A percentile compares a stretch with the other conserved stretches of the same genome.
Conservation (phyloP, 2,329 filamentous ascomycete species). For the Clonostachys solani region DNA sequence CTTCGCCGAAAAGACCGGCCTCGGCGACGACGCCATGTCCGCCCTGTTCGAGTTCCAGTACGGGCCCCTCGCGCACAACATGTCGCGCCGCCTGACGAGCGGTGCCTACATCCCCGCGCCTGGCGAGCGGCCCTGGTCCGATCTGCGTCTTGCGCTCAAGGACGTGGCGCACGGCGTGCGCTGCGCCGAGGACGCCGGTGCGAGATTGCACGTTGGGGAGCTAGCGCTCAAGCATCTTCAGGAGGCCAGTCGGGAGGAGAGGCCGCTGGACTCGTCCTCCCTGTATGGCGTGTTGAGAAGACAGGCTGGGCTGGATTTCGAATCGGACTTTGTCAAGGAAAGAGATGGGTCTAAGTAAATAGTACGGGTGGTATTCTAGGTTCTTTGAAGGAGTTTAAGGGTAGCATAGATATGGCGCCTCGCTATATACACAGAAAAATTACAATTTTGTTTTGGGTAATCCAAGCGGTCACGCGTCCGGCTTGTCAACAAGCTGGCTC, state of each 20-base stretch:
- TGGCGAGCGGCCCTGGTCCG: constrained; percentile 36
- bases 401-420: no score
- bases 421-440: no score
- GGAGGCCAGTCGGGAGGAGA: constrained; percentile 28
- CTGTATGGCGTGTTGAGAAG: constrained; percentile 41
- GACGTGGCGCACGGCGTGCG: constrained; percentile 44
- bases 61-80: constrained; percentile 26
- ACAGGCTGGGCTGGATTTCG: constrained; percentile 37
- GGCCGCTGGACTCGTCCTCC: constrained; percentile 42
- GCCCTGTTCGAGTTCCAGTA: constrained; percentile 34
- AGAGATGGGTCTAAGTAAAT: constrained; percentile 11
- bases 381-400: no score
- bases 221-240: constrained; percentile 34
- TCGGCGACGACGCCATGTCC: constrained; percentile 33
- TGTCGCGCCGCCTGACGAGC: constrained; percentile 28
- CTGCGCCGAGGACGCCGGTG: constrained; percentile 30
- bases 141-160: constrained; percentile 44
- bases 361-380: not conserved
- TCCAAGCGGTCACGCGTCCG: constrained; percentile 7
- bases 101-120: constrained; percentile 28
- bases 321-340: constrained; percentile 26
- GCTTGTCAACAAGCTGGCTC: constrained; percentile 44
- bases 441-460: not conserved
- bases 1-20: constrained; percentile 37
- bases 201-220: constrained; percentile 33